phyloP scores from a whole-genome alignment of 495 filamentous ascomycete species.

The Trichoderma erinaceum region DNA sequence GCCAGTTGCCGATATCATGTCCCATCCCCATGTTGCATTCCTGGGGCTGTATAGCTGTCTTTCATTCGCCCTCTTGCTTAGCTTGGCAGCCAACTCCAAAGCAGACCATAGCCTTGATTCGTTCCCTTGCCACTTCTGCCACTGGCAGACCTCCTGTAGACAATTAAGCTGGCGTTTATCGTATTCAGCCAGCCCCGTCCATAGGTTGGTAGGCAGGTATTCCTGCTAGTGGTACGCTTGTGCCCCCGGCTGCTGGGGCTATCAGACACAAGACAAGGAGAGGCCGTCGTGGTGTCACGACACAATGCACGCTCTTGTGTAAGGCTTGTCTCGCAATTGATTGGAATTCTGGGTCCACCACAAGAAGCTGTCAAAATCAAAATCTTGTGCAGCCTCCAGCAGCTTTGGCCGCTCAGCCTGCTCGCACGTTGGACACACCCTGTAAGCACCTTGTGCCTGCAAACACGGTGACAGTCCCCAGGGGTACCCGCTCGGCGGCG shows the following conservation, averaged over 20 bases:
- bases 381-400: constrained; percentile 4
- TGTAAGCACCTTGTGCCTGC: constrained; percentile 5
- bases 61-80: neutral
- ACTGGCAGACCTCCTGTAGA: too few species aligned
- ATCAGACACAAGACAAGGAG: neutral
- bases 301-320: constrained; percentile 6
- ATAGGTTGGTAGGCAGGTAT: neutral
- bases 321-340: neutral
- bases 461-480: neutral
- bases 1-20: constrained; percentile 6
- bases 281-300: neutral
- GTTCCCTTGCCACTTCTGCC: neutral
- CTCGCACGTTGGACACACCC: constrained; percentile 1
- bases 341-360: constrained; percentile 2
- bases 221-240: neutral
- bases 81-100: neutral
- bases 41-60: neutral
- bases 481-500: too few species aligned
- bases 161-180: neutral
- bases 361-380: constrained; percentile 6
- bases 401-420: neutral
- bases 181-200: constrained; percentile 7
- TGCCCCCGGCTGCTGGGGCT: neutral
- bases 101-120: neutral
- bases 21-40: neutral